These are phyloP conservation scores for Penicillium sp. DNA, from an alignment of 2,329 filamentous ascomycete species.

Conservation along the genomic window DNA sequence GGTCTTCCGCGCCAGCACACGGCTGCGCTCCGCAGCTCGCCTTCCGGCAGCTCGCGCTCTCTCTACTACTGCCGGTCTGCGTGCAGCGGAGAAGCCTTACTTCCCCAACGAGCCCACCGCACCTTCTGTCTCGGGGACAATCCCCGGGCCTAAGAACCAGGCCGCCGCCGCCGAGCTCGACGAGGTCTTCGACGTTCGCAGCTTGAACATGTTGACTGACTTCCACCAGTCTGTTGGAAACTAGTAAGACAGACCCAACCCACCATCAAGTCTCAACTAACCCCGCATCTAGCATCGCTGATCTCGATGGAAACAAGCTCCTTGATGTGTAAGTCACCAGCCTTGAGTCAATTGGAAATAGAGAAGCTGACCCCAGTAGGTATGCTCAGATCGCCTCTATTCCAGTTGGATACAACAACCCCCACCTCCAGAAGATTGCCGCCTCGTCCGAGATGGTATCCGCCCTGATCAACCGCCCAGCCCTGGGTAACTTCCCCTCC, in stretches of 20 bases:
- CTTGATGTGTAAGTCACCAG: conserved; percentile 47
- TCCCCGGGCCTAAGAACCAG: conserved; percentile 74
- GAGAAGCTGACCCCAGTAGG: not conserved
- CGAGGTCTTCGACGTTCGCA: conserved; percentile 79
- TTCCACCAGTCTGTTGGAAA: conserved; percentile 74
- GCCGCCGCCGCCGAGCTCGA: conserved; percentile 67
- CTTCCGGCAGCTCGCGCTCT: conserved; percentile 36
- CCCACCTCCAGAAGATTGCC: conserved; percentile 66
- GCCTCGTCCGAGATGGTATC: conserved; percentile 74
- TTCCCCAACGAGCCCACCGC: conserved; percentile 58
- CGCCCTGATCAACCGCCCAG: conserved; percentile 82
- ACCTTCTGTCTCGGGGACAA: conserved; percentile 56
- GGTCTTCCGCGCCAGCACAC: conserved; percentile 35
- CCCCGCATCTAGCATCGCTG: conserved; percentile 40
- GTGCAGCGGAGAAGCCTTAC: conserved; percentile 47
- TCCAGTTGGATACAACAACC: conserved; percentile 90
- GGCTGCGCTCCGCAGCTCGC: conserved; percentile 34
- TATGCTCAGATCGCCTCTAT: conserved; percentile 94
- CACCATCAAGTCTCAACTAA: conserved; percentile 14
- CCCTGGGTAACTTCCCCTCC: conserved; percentile 85
- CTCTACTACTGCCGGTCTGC: conserved; percentile 35
- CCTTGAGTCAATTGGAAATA: not conserved
- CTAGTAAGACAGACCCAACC: conserved; percentile 52
- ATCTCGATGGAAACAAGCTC: conserved; percentile 51
- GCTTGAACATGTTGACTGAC: conserved; percentile 77